Conservation (phyloP, 164 flowering plant genomes). For the Dillenia suffruticosa region DNA sequence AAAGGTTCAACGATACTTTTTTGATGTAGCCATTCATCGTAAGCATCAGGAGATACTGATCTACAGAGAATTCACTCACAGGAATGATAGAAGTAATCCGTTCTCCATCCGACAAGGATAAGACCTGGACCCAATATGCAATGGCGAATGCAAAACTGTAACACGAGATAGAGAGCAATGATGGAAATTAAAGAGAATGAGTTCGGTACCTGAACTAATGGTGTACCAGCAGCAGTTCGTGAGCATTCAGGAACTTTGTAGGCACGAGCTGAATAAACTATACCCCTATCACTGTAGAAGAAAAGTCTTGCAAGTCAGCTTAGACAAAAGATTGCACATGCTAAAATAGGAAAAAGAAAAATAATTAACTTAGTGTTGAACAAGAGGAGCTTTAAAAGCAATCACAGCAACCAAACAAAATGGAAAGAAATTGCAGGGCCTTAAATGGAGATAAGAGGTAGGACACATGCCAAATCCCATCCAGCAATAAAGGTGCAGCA, state of each 20-base stretch:
- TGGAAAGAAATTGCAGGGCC: no score
- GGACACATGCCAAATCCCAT: no score
- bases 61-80: constrained; percentile 76
- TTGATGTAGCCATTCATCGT: constrained; percentile 93
- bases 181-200: not conserved
- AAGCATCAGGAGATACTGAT: constrained; percentile 89
- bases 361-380: no score
- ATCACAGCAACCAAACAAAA: no score
- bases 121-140: constrained; percentile 45
- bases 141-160: not conserved
- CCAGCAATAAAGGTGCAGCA: no score
- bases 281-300: constrained; percentile 80
- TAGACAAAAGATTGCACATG: no score
- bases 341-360: no score
- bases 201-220: constrained; percentile 70
- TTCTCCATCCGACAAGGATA: constrained; percentile 88
- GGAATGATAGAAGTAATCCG: constrained; percentile 94
- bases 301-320: no score
- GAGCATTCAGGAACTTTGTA: constrained; percentile 90
- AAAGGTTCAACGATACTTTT: constrained; percentile 73
- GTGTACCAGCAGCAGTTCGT: constrained; percentile 91
- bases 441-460: no score
- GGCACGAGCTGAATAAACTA: constrained; percentile 88
- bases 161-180: not conserved
- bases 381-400: no score